Conservation (phyloP, 2,329 filamentous ascomycete genomes). For the Saccharata proteae region DNA sequence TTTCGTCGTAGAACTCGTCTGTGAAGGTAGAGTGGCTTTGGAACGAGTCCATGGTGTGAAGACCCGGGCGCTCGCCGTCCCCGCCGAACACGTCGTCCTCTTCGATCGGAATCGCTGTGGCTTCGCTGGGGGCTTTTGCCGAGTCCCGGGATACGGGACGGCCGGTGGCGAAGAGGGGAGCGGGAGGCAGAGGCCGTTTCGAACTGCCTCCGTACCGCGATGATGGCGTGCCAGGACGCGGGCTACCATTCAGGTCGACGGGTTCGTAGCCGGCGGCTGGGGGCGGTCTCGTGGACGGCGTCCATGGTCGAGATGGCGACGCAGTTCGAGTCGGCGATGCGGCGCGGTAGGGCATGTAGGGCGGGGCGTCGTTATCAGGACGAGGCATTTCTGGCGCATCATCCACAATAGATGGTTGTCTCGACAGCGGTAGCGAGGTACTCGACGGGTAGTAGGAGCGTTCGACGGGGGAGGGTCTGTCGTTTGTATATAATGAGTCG, state of each 20-base stretch:
- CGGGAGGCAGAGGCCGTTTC: conserved; percentile 73
- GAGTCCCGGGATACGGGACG: conserved; percentile 33
- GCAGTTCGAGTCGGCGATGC: conserved; percentile 39
- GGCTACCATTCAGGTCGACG: conserved; percentile 76
- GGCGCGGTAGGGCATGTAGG: conserved; percentile 48
- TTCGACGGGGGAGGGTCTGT: conserved; percentile 30
- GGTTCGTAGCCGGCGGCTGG: conserved; percentile 73
- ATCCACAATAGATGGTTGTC: conserved; percentile 40
- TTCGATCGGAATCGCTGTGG: conserved; percentile 60
- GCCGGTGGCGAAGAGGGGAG: conserved; percentile 63
- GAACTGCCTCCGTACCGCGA: conserved; percentile 82
- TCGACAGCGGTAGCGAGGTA: conserved; percentile 31
- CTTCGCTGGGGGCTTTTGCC: conserved; percentile 38
- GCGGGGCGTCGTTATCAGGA: conserved; percentile 47
- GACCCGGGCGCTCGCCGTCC: conserved; percentile 42
- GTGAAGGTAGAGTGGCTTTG: conserved; percentile 49
- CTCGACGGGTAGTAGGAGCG: conserved; percentile 39
- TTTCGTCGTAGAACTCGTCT: conserved; percentile 40
- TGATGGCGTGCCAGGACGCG: conserved; percentile 80
- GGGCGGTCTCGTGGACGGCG: conserved; percentile 46
- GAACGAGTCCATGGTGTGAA: conserved; percentile 53
- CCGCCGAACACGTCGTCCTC: conserved; percentile 59
- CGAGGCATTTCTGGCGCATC: conserved; percentile 40
- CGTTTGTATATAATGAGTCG: conserved; percentile 19
- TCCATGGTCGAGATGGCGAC: conserved; percentile 33